A percentile compares a stretch with the other conserved stretches of the same genome.
phyloP scores from a whole-genome alignment of 352 stramenopile species.

The Lagenidium sp. region DNA sequence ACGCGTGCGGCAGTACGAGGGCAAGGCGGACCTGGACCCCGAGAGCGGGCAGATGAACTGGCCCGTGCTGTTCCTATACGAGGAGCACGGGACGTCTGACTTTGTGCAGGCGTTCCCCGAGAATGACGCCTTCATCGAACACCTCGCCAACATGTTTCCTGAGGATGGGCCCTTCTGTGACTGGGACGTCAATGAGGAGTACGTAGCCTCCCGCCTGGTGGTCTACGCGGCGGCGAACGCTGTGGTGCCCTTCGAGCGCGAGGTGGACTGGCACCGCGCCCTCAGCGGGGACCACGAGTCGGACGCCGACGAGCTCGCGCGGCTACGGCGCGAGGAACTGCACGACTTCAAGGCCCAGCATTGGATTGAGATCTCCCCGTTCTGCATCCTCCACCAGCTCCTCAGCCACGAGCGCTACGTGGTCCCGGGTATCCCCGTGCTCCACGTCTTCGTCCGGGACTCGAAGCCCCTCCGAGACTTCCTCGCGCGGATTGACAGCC shows the following conservation, averaged over 20 bases:
- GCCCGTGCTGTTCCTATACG: constrained; percentile 80
- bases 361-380: constrained; percentile 74
- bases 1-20: constrained; percentile 73
- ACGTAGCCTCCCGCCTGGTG: constrained; percentile 66
- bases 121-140: constrained; percentile 72
- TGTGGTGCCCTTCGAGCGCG: constrained; percentile 46
- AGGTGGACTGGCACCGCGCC: constrained; percentile 70
- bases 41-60: constrained; percentile 59
- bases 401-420: constrained; percentile 71
- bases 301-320: constrained; percentile 50
- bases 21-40: constrained; percentile 63
- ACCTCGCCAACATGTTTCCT: constrained; percentile 86
- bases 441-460: constrained; percentile 76
- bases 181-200: constrained; percentile 65
- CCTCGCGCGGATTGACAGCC: constrained; percentile 49
- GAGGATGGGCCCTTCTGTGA: constrained; percentile 77
- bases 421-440: constrained; percentile 71
- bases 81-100: constrained; percentile 78
- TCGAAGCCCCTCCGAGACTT: constrained; percentile 57
- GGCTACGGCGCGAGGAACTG: constrained; percentile 54
- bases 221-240: constrained; percentile 69
- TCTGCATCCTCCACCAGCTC: constrained; percentile 68
- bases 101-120: constrained; percentile 79
- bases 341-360: constrained; percentile 69
- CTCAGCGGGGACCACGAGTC: constrained; percentile 67